Base-by-base conservation (phyloP, 2,329 filamentous ascomycete species). In the Fusarium tricinctum region DNA sequence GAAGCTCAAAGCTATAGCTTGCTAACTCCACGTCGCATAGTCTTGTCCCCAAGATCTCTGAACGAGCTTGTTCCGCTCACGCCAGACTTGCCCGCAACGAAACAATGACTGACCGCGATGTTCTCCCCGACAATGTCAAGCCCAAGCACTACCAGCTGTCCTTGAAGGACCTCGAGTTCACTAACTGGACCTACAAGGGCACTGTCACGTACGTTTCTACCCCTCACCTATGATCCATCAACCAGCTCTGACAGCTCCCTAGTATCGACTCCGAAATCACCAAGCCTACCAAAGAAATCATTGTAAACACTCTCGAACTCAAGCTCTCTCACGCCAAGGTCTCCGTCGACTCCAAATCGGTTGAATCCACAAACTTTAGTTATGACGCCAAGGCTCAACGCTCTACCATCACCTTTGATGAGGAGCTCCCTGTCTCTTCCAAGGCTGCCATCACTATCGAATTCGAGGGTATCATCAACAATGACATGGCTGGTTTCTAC, bases 401-500 rank as follows among this genome's bases (percentile, higher is more conserved):
- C 63, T 92, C 89, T 40, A 94, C 90, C 57, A 85, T 99, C 72
- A 83, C 84, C 71, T 97, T 99, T 78, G 76, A 88, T 33, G 84
- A 92, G 69, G 89, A 92, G 74, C 83, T 97, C 33, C 86, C 90
- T 19, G 83, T 87, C 32, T 86, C 90, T 23, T 84, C 89, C 62
- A 89, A 92, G 77, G 90, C 91, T 23, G 77, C 84, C 7, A 80
- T 97, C 42, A 83, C 85, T 46, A 87, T 97, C 76, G 85, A 88
- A 20, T 97, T 96, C 76, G 86, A 91, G 73, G 94, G 93, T 63
- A 90, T 86, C 61, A 91, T 97, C 80, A 97, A 97, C 84, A 92
- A 93, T 76, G 88, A 91, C 69, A 97, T 97, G 93, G 91, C 92
- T 61, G 94, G 94, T 40, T 97, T 97, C 84, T 97, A 96, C 81